Conservation (phyloP, 2,329 filamentous ascomycete genomes). For the Mollisia scopiformis region DNA sequence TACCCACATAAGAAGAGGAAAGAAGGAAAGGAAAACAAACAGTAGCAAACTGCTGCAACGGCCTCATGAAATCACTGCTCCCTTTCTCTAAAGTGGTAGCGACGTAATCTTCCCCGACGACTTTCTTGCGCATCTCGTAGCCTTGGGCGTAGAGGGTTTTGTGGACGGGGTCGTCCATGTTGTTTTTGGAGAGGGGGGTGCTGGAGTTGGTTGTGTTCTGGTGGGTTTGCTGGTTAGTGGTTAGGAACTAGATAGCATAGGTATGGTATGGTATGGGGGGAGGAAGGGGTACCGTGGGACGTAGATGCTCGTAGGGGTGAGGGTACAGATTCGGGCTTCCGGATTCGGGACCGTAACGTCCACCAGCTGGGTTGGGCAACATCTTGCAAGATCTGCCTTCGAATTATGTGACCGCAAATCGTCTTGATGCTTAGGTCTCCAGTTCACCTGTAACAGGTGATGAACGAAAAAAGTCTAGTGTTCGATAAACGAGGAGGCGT, state of each 20-base stretch:
- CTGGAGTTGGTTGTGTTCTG: slow-evolving; percentile 17
- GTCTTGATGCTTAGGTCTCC: too few relatives aligned
- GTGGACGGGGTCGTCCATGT: slow-evolving; percentile 32
- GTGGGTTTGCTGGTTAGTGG: too few relatives aligned
- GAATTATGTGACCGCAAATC: too few relatives aligned
- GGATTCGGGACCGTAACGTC: slow-evolving; percentile 6
- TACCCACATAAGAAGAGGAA: neutral
- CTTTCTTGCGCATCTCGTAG: slow-evolving; percentile 31
- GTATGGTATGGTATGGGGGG: neutral
- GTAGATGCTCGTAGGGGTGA: slow-evolving; percentile 8
- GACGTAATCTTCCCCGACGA: slow-evolving; percentile 35
- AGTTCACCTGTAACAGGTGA: neutral
- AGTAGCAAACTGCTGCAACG: slow-evolving; percentile 34
- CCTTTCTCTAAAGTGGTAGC: slow-evolving; percentile 23
- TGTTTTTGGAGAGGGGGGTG: slow-evolving; percentile 25
- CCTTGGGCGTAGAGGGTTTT: slow-evolving; percentile 26
- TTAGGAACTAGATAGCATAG: too few relatives aligned
- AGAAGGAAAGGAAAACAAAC: slow-evolving; percentile 17
- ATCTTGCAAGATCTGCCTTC: slow-evolving; percentile 1
- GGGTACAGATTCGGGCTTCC: slow-evolving; percentile 13
- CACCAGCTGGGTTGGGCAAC: slow-evolving; percentile 11
- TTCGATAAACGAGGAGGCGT: neutral
- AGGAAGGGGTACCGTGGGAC: slow-evolving; percentile 10
- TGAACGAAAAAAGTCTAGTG: too few relatives aligned
- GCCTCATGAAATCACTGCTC: slow-evolving; percentile 31